Evolutionary conservation across 2,329 filamentous ascomycete species (phyloP).

Genomic region (Phaeoacremonium minimum): DNA sequence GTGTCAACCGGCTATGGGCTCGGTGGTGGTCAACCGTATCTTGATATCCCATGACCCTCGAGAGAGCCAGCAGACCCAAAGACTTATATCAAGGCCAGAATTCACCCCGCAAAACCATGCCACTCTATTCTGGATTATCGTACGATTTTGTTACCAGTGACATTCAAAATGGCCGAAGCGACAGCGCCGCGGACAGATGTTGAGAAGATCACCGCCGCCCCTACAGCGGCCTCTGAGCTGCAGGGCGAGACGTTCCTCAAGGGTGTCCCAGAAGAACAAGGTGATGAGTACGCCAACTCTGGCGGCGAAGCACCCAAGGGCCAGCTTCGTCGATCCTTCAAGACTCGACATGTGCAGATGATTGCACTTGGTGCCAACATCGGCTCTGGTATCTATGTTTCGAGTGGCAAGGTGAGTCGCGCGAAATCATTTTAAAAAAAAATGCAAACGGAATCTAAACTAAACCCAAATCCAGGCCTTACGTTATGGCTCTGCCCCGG

Average conservation of each 20-base stretch:
- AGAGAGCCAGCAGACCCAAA: too few species aligned
- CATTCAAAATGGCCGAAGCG: too few species aligned
- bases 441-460: too few species aligned
- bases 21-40: too few species aligned
- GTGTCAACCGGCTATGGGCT: too few species aligned
- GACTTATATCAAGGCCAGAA: too few species aligned
- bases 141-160: too few species aligned
- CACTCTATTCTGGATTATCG: too few species aligned
- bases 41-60: too few species aligned
- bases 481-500: conserved; percentile 1
- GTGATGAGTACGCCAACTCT: neutral
- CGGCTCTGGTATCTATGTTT: conserved; percentile 2
- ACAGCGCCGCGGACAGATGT: neutral
- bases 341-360: conserved; percentile 11
- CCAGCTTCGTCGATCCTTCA: neutral
- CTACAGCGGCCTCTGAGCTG: neutral
- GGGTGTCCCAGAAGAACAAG: neutral
- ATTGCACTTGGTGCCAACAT: conserved; percentile 12
- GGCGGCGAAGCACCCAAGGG: neutral
- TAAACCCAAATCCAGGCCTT: too few species aligned
- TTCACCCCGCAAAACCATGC: too few species aligned
- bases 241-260: neutral
- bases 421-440: too few species aligned
- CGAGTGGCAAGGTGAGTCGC: neutral
- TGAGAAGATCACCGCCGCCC: neutral